Evolutionary conservation across 495 filamentous ascomycete genomes (phyloP), one percentile per base, ranked within the genome.

Genomic region (Bombardia bombarda): DNA sequence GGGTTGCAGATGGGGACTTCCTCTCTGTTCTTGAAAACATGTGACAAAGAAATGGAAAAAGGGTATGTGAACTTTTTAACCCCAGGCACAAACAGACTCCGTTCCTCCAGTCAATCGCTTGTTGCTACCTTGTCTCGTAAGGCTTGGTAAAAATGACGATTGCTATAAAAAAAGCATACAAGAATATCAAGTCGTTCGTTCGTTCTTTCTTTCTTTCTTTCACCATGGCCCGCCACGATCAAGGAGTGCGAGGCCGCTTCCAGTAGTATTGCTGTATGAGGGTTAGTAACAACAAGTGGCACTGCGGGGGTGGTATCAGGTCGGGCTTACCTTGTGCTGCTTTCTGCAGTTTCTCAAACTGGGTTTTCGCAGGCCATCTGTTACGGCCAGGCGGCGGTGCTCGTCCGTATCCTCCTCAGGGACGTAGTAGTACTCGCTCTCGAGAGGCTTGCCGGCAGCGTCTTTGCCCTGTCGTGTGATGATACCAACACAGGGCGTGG

Each of bases 401-500:
- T 77, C 72, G 51, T 98, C 86, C 2, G 68, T 70, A 59, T 98
- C 92, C 57, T 79, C 73, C 59, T 98, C 92, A 2, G 90, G 84
- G n/a, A 96, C 75, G 58, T 98, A 98, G 59, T 96, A 97, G 55
- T 89, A 98, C 64, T 98, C 90, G 66, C 81, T 89, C 70, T 98
- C 90, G 8, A 98, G 77, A 6, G 80, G 72, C 69, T 95, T 90
- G 47, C 92, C 92, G 0, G 92, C 92, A 13, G 92, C 92, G 66
- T 98, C 92, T 60, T 96, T 98, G 56, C 92, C 92, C 57, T 88
- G 83, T 26, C 92, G 80, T 36, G 78, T 73, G 51, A 98, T 93
- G 55, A 90, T 80, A 23, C 92, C 92, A 38, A 96, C 78, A 52
- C 85, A 93, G 18, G 76, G 64, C 19, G 83, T 84, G 13, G 65